A percentile compares a stretch with the other conserved stretches of the same genome.
Conservation (phyloP, 257 asterid genomes). For the Solanum piurae region DNA sequence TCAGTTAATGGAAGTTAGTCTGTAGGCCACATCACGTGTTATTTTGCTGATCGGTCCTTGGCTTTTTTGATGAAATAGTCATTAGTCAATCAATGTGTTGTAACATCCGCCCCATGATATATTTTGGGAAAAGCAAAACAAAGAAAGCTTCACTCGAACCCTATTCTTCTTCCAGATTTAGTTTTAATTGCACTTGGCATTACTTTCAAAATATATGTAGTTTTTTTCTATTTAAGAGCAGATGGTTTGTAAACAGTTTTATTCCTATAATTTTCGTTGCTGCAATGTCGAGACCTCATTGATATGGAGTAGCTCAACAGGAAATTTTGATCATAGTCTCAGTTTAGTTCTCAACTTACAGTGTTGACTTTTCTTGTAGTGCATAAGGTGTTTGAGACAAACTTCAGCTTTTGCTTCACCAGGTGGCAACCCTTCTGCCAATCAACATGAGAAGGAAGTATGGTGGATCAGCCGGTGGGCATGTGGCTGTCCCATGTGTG, state of each 20-base stretch:
- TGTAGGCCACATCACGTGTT: neutral
- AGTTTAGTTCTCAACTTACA: neutral
- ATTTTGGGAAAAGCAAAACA: neutral
- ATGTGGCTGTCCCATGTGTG: constrained; percentile 95
- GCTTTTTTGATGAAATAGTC: neutral
- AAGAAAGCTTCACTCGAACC: neutral
- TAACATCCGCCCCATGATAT: neutral
- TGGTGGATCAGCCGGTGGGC: constrained; percentile 99
- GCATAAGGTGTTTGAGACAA: constrained; percentile 97
- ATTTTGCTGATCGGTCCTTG: neutral
- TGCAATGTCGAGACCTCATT: neutral
- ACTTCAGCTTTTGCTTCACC: constrained; percentile 81
- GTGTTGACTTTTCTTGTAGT: constrained; percentile 33
- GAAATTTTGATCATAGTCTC: neutral
- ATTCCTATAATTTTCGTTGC: neutral
- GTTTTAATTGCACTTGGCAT: neutral
- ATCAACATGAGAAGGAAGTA: constrained; percentile 62
- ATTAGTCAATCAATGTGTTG: neutral
- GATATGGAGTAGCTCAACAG: neutral
- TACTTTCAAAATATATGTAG: neutral
- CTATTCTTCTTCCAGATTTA: neutral
- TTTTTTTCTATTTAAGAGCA: neutral
- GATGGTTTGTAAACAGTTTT: neutral
- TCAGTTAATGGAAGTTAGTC: neutral
- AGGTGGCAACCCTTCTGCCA: constrained; percentile 25